Evolutionary conservation across 352 stramenopile genomes (phyloP).

Genomic region (Pythium diclinum): DNA sequence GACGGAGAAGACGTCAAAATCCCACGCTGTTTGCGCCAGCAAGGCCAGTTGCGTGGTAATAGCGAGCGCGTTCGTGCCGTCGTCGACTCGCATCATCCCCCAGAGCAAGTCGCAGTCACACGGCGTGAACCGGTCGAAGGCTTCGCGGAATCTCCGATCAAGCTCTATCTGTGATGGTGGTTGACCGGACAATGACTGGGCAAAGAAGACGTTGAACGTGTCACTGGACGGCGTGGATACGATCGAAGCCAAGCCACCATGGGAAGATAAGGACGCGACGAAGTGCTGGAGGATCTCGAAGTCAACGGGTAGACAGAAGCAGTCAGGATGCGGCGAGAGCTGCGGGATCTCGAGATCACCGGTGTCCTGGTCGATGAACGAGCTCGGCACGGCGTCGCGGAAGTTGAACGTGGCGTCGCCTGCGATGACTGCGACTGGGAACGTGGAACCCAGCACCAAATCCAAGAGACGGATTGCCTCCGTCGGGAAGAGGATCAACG

Average conservation of each 20-base stretch:
- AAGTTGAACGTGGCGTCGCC: conserved; percentile 68
- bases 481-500: conserved; percentile 65
- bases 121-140: conserved; percentile 52
- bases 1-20: conserved; percentile 71
- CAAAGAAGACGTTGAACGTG: conserved; percentile 73
- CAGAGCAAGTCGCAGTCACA: conserved; percentile 77
- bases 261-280: conserved; percentile 28
- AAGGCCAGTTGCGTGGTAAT: conserved; percentile 45
- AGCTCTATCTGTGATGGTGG: background rate
- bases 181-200: background rate
- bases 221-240: conserved; percentile 47
- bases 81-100: conserved; percentile 65
- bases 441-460: conserved; percentile 20
- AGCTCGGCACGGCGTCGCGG: conserved; percentile 52
- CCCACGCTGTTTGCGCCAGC: conserved; percentile 58
- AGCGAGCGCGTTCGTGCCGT: conserved; percentile 43
- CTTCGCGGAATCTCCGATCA: conserved; percentile 28
- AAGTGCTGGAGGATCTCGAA: conserved; percentile 62
- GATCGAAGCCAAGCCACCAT: conserved; percentile 8
- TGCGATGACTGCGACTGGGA: conserved; percentile 29
- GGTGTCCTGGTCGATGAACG: conserved; percentile 38
- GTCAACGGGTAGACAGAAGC: conserved; percentile 78
- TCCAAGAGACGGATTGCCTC: conserved; percentile 61
- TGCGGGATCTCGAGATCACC: conserved; percentile 57
- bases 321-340: conserved; percentile 74